Evolutionary conservation across 108 stramenopile genomes (phyloP).

Genomic region (Cyclostephanos invisitatus): DNA sequence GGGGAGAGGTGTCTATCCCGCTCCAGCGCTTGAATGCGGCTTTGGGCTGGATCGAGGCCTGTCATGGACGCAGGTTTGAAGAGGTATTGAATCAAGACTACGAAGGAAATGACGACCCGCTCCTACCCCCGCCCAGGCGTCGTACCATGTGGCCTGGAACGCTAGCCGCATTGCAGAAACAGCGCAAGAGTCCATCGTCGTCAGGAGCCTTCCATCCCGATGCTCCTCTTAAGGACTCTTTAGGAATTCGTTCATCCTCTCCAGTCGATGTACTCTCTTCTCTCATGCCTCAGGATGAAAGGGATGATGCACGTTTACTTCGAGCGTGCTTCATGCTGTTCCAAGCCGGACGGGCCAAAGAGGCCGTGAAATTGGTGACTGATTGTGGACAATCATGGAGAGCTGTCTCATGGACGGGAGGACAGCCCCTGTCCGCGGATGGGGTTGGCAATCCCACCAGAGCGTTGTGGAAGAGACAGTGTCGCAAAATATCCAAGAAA

Average conservation of each 20-base stretch:
- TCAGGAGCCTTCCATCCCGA: constrained; percentile 38
- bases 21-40: constrained; percentile 53
- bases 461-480: constrained; percentile 68
- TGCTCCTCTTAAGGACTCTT: constrained; percentile 38
- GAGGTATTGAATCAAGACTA: constrained; percentile 16
- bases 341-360: constrained; percentile 56
- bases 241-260: constrained; percentile 7
- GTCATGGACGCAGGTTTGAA: constrained; percentile 52
- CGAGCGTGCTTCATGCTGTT: constrained; percentile 54
- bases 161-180: constrained; percentile 25
- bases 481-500: constrained; percentile 49
- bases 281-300: constrained; percentile 34
- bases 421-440: constrained; percentile 40
- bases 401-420: constrained; percentile 66
- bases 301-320: constrained; percentile 51
- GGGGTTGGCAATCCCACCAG: constrained; percentile 66
- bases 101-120: constrained; percentile 26
- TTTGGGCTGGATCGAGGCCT: constrained; percentile 63
- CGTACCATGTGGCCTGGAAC: constrained; percentile 47
- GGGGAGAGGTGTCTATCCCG: constrained; percentile 21
- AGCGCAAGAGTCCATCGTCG: constrained; percentile 10
- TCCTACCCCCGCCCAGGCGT: constrained; percentile 34
- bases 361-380: constrained; percentile 55
- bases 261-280: constrained; percentile 21
- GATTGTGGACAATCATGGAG: constrained; percentile 70